These are phyloP conservation scores for Pseudocercospora fuligena DNA, from an alignment of 2,329 filamentous ascomycete genomes.

Conservation along the genomic window DNA sequence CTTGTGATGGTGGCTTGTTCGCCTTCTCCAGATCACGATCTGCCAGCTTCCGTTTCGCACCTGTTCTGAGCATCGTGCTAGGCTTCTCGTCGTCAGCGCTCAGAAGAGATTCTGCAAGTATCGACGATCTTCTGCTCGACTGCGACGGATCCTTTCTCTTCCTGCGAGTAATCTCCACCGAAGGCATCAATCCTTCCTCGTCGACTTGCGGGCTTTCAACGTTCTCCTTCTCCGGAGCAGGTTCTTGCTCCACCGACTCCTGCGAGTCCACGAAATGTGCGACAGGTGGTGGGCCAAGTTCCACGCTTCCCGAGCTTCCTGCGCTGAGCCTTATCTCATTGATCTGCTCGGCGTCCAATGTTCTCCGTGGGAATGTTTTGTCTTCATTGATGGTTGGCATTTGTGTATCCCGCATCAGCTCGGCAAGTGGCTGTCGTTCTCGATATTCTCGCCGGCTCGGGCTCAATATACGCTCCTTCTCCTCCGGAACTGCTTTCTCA, in stretches of 20 bases:
- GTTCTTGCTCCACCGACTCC: conserved; percentile 16
- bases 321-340: conserved; percentile 56
- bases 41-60: conserved; percentile 63
- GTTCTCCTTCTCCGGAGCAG: background rate
- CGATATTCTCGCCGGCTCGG: conserved; percentile 36
- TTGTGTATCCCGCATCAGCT: conserved; percentile 44
- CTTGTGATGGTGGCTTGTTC: conserved; percentile 37
- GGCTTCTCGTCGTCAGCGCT: conserved; percentile 43
- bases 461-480: conserved; percentile 28
- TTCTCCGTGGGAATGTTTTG: conserved; percentile 69
- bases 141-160: conserved; percentile 57
- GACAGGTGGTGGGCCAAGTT: conserved; percentile 65
- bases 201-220: conserved; percentile 27
- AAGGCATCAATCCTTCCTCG: conserved; percentile 45
- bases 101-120: conserved; percentile 47
- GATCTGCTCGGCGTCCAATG: conserved; percentile 68
- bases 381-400: conserved; percentile 72
- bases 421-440: conserved; percentile 39
- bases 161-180: conserved; percentile 55
- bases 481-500: conserved; percentile 13
- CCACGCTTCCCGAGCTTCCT: conserved; percentile 62
- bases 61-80: conserved; percentile 47
- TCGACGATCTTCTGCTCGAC: conserved; percentile 47
- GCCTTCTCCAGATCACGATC: conserved; percentile 56
- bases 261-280: conserved; percentile 50